Evolutionary conservation across 257 asterid species (phyloP), one percentile per base, ranked within the genome.

Genomic region (Solanum bulbocastanum): DNA sequence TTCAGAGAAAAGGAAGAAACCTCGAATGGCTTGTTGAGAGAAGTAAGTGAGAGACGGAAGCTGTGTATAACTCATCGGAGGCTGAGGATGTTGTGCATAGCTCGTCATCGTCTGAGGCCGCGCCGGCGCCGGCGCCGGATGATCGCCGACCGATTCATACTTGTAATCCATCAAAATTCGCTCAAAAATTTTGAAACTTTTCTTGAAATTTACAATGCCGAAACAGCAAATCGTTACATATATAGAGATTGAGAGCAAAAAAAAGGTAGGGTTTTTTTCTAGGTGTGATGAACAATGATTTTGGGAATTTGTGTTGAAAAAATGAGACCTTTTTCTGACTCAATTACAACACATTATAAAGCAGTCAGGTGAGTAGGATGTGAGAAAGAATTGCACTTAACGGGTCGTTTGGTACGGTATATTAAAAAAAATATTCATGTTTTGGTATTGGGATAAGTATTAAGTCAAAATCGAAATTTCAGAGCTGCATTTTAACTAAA

Each of bases 391-490:
- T 56, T 18, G n/a, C 62, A 18, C 62, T 20, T 56, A 52, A 16
- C 23, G 10, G 10, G 62, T 16, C 23, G 60, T 52, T 52, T 52
- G 60, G 60, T 5, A 5, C 0, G 8, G 1, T 2, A 4, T 52
- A 52, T 52, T 52, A 52, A 23, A 52, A 52, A 52, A 52, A 52
- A 5, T 46, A 13, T 44, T 13, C 18, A 44, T 13, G 0, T 44
- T 44, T 44, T 46, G 56, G 56, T 46, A 46, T 46, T 46, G 56
- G 56, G 6, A 46, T 42, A 12, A 44, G 16, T 44, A 44, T 0
- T 6, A n/a, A n/a, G 2, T 44, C 0, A 12, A 44, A 46, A 46
- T 46, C 0, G 0, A 46, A 46, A 46, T 13, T 46, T 0, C 0
- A 46, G 56, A 46, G 10, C 18, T 1, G 1, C n/a, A 52, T 52